Evolutionary conservation across 208 protist genomes (phyloP).

Genomic region (Trypanosoma congolense): DNA sequence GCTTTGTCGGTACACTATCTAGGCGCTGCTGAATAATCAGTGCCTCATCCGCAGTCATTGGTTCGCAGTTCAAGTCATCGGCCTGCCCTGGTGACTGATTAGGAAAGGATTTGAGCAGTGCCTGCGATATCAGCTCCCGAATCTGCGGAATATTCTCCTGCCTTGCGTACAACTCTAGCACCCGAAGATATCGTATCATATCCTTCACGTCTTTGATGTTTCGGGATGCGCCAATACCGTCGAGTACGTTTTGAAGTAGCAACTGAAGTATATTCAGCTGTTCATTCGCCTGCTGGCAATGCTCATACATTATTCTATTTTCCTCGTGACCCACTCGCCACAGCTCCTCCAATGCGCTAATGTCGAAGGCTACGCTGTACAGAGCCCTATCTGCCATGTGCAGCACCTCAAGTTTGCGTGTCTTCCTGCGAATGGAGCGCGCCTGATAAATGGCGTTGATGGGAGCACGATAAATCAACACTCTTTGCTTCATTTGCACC

Average conservation of each 20-base stretch:
- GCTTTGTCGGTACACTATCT: conserved; percentile 28
- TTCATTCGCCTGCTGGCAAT: conserved; percentile 59
- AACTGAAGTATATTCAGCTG: conserved; percentile 41
- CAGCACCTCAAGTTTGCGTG: conserved; percentile 36
- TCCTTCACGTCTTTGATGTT: conserved; percentile 36
- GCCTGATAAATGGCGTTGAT: conserved; percentile 74
- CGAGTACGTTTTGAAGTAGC: conserved; percentile 69
- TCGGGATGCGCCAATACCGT: conserved; percentile 69
- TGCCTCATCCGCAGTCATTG: conserved; percentile 11
- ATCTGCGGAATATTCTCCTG: conserved; percentile 63
- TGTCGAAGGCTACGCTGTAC: conserved; percentile 76
- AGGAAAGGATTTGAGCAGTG: conserved; percentile 30
- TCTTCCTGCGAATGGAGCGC: conserved; percentile 28
- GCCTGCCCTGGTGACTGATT: conserved; percentile 4
- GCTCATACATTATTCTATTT: conserved; percentile 74
- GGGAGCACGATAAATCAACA: conserved; percentile 71
- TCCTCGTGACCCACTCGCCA: conserved; percentile 75
- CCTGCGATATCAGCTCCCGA: conserved; percentile 48
- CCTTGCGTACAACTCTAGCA: conserved; percentile 70
- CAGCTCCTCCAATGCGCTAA: conserved; percentile 66
- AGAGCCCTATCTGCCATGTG: conserved; percentile 46
- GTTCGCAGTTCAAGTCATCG: background rate
- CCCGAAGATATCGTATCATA: conserved; percentile 58
- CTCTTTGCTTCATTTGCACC: conserved; percentile 22
- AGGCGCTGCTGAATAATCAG: conserved; percentile 20